Conservation (phyloP, 2,329 filamentous ascomycete species). For the Verticillium nonalfalfae region DNA sequence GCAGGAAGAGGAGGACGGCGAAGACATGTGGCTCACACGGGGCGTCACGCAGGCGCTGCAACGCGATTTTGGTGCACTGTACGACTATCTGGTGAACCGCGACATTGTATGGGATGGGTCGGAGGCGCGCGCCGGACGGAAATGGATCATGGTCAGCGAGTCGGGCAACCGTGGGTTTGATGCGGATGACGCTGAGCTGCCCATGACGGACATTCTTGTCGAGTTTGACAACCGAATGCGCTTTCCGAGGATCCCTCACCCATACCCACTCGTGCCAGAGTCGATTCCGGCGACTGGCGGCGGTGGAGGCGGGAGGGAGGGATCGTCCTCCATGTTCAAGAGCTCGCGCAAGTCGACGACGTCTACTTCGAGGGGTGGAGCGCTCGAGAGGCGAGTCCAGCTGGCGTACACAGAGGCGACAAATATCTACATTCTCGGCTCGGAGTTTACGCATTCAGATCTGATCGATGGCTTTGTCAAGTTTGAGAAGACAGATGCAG, state of each 20-base stretch:
- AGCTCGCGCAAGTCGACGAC: constrained; percentile 20
- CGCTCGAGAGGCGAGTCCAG: constrained; percentile 42
- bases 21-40: constrained; percentile 56
- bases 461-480: constrained; percentile 49
- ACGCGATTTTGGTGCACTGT: constrained; percentile 60
- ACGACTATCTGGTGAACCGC: constrained; percentile 64
- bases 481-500: constrained; percentile 49
- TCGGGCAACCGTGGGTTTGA: constrained; percentile 38
- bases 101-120: constrained; percentile 60
- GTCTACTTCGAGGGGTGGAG: constrained; percentile 14
- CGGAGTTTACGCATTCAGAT: constrained; percentile 44
- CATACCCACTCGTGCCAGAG: constrained; percentile 58
- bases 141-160: constrained; percentile 56
- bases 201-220: constrained; percentile 60
- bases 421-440: constrained; percentile 50
- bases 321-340: constrained; percentile 21
- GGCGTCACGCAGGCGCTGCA: constrained; percentile 51
- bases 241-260: constrained; percentile 61
- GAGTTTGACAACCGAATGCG: constrained; percentile 57
- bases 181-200: constrained; percentile 46
- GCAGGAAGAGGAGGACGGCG: constrained; percentile 5
- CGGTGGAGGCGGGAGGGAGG: constrained; percentile 9
- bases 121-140: constrained; percentile 53
- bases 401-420: constrained; percentile 54
- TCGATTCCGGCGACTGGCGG: constrained; percentile 28